phyloP scores from a whole-genome alignment of 2,329 filamentous ascomycete species.

The Aspergillus fischeri region DNA sequence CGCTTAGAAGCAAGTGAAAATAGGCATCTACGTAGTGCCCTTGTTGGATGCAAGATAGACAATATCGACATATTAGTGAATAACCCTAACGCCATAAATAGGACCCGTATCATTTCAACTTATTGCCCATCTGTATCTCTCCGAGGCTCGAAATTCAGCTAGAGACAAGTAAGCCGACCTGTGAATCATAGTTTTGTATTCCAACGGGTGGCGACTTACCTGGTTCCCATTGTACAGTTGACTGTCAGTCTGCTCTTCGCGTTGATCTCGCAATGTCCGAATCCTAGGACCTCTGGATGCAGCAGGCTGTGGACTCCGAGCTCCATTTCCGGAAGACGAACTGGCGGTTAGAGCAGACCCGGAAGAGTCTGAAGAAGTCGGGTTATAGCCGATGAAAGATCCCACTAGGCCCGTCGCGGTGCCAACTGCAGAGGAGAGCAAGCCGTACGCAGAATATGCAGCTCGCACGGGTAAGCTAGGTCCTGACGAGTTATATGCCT shows the following conservation, averaged over 20 bases:
- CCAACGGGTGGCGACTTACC: conserved; percentile 41
- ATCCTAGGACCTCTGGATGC: conserved; percentile 35
- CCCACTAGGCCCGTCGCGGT: conserved; percentile 41
- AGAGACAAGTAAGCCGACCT: neutral
- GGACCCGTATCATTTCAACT: neutral
- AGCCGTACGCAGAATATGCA: conserved; percentile 37
- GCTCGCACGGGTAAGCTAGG: conserved; percentile 40
- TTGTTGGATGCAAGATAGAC: neutral
- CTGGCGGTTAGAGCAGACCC: conserved; percentile 4
- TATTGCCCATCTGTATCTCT: conserved; percentile 10
- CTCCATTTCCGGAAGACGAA: conserved; percentile 6
- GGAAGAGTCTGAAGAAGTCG: conserved; percentile 12
- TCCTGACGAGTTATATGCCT: conserved; percentile 50
- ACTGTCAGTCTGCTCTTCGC: conserved; percentile 54
- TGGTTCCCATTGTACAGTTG: conserved; percentile 92
- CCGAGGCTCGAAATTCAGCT: conserved; percentile 23
- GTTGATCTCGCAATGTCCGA: conserved; percentile 52
- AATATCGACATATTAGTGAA: neutral
- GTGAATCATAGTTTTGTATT: neutral
- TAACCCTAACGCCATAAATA: conserved; percentile 1
- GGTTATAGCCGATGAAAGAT: conserved; percentile 41
- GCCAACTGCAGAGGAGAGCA: conserved; percentile 42
- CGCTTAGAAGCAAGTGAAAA: neutral
- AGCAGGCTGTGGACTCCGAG: conserved; percentile 13
- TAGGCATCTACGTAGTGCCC: neutral